Evolutionary conservation across 257 asterid genomes (phyloP).

Genomic region (Solanum chiquidenum): DNA sequence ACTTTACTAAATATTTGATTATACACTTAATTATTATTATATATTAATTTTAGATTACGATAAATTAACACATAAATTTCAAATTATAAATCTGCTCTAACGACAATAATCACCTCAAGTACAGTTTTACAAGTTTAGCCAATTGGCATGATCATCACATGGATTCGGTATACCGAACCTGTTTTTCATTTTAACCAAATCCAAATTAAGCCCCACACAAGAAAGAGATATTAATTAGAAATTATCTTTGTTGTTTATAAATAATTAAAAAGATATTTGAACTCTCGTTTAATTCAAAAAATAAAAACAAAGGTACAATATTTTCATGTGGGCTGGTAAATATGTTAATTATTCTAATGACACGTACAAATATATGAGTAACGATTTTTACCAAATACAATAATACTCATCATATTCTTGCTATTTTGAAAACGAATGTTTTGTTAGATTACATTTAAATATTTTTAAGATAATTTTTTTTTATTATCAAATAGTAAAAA

Average conservation of each 20-base stretch:
- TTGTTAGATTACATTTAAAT: not conserved
- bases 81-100: fast-evolving
- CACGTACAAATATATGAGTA: not conserved
- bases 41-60: not conserved
- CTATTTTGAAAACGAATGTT: not conserved
- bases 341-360: not conserved
- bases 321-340: not conserved
- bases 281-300: not conserved
- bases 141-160: not conserved
- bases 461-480: not conserved
- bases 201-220: not conserved
- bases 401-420: not conserved
- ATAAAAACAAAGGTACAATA: not conserved
- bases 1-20: not conserved
- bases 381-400: not conserved
- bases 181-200: not conserved
- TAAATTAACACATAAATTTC: not conserved
- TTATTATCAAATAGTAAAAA: not conserved
- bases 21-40: not conserved
- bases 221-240: not conserved
- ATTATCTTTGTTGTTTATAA: not conserved
- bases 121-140: not conserved
- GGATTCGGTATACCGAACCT: not conserved
- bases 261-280: not conserved
- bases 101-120: not conserved